phyloP scores from a whole-genome alignment of 1,284 basidiomycete species.

The Coniophora puteana region DNA sequence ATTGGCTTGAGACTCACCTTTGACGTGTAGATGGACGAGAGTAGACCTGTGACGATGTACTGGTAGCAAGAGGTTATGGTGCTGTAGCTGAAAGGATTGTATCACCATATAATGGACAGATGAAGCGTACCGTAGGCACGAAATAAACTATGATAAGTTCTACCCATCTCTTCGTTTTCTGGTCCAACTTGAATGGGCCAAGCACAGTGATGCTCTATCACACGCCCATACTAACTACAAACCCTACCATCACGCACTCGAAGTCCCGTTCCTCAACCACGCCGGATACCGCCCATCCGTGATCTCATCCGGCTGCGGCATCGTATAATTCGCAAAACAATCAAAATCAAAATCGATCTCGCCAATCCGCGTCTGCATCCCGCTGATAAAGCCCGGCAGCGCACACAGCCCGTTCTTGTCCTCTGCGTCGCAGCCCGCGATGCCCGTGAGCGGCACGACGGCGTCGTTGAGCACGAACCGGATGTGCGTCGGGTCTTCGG shows the following conservation, averaged over 20 bases:
- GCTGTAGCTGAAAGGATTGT: no score
- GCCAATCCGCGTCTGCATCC: constrained; percentile 42
- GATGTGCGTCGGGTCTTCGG: constrained; percentile 37
- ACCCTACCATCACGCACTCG: neutral
- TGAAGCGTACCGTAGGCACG: no score
- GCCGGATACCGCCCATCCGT: constrained; percentile 34
- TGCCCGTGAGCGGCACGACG: constrained; percentile 58
- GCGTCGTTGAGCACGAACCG: constrained; percentile 57
- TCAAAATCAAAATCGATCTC: constrained; percentile 41
- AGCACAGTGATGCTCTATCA: no score
- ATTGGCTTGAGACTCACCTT: no score
- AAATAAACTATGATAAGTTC: no score
- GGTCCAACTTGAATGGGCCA: no score
- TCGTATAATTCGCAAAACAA: constrained; percentile 41
- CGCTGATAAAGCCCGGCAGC: constrained; percentile 46
- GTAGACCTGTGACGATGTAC: no score
- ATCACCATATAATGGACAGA: no score
- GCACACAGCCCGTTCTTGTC: constrained; percentile 56
- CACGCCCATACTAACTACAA: no score
- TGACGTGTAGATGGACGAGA: no score
- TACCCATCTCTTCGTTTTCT: no score
- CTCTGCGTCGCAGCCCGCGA: constrained; percentile 48
- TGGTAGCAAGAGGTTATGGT: no score
- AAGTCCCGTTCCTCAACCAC: constrained; percentile 8
- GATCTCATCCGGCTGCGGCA: constrained; percentile 37